Conservation (phyloP, 805 yeast genomes). For the Kazachstania taianensis region DNA sequence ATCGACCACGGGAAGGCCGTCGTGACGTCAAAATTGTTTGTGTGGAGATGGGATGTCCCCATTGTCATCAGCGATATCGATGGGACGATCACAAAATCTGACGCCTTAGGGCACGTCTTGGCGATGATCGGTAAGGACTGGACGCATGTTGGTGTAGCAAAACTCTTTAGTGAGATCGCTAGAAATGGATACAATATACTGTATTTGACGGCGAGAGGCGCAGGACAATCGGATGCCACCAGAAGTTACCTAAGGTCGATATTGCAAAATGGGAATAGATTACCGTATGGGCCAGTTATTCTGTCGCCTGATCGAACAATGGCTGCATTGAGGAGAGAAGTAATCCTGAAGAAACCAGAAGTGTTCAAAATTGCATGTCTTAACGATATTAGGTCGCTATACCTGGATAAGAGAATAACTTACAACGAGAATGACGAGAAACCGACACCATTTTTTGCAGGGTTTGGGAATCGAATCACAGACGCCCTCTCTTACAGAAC, state of each 20-base stretch:
- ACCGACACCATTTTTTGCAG: constrained; percentile 87
- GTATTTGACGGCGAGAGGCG: constrained; percentile 90
- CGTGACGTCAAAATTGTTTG: constrained; percentile 59
- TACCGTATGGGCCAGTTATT: constrained; percentile 90
- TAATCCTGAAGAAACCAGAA: constrained; percentile 89
- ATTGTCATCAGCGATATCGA: constrained; percentile 95
- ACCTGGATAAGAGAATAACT: constrained; percentile 24
- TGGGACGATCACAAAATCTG: constrained; percentile 95
- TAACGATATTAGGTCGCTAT: constrained; percentile 70
- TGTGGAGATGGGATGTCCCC: constrained; percentile 79
- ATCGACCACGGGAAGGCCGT: constrained; percentile 78
- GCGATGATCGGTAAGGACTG: constrained; percentile 93
- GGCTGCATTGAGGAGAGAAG: constrained; percentile 88
- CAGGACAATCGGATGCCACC: constrained; percentile 90
- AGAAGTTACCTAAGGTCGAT: constrained; percentile 72
- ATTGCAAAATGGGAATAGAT: constrained; percentile 57
- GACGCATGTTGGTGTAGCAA: constrained; percentile 96
- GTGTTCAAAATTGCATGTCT: constrained; percentile 98
- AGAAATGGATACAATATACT: constrained; percentile 86
- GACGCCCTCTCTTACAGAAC: constrained; percentile 92
- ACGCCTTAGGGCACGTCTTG: constrained; percentile 91
- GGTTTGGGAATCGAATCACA: constrained; percentile 92
- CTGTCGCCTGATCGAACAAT: constrained; percentile 92
- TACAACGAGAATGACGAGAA: constrained; percentile 29
- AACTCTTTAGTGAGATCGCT: constrained; percentile 75